Evolutionary conservation across 352 stramenopile genomes (phyloP).

Genomic region (Phytophthora pistaciae): DNA sequence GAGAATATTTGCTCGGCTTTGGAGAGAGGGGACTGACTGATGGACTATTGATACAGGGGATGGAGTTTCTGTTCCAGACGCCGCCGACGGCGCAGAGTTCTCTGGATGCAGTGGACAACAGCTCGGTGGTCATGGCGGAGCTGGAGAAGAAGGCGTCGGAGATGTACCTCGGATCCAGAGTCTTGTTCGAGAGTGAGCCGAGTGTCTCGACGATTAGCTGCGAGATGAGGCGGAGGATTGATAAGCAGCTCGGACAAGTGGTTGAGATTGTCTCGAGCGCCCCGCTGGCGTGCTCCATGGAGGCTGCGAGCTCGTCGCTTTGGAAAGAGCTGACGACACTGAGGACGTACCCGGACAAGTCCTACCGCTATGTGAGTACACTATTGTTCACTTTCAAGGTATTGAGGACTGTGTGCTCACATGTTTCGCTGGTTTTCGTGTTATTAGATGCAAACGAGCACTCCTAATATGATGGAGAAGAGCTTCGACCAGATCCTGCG

Average conservation of each 20-base stretch:
- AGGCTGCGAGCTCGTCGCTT: constrained; percentile 16
- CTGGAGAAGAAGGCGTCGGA: constrained; percentile 27
- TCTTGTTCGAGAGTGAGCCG: neutral
- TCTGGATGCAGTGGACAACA: constrained; percentile 26
- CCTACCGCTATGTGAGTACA: constrained; percentile 42
- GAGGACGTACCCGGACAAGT: constrained; percentile 32
- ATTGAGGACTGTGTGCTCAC: neutral
- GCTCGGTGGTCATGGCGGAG: constrained; percentile 29
- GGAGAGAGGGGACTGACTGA: neutral
- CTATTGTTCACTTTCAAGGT: neutral
- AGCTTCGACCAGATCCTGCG: constrained; percentile 35
- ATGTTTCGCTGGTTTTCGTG: too few relatives aligned
- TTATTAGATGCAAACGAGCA: constrained; percentile 24
- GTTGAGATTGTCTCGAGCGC: constrained; percentile 34
- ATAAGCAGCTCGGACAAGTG: constrained; percentile 1
- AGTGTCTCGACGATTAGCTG: constrained; percentile 3
- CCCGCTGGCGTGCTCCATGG: constrained; percentile 23
- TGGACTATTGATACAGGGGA: constrained; percentile 12
- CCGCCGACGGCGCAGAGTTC: neutral
- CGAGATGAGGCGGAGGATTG: constrained; percentile 18
- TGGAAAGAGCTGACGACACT: constrained; percentile 37
- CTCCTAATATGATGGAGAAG: constrained; percentile 34
- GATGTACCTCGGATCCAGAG: constrained; percentile 23
- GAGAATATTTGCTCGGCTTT: neutral
- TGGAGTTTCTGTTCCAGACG: constrained; percentile 24